These are phyloP conservation scores for Achaetomiella virescens DNA, from an alignment of 495 filamentous ascomycete species.

Conservation along the genomic window DNA sequence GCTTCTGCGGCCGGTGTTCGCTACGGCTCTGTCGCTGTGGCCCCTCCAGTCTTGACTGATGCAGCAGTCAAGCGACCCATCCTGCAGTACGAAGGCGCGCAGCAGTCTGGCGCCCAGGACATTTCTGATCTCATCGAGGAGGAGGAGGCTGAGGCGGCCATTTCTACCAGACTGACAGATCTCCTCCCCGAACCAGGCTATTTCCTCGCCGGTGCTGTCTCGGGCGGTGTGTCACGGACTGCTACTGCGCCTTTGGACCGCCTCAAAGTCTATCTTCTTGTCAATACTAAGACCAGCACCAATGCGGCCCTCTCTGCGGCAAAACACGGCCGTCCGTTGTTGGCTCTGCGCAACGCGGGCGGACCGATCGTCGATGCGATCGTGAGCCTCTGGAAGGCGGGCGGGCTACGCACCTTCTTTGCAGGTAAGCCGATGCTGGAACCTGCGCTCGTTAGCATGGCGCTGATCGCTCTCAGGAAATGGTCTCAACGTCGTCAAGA, in stretches of 20 bases:
- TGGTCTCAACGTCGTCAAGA: conserved; percentile 92
- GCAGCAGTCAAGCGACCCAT: conserved; percentile 8
- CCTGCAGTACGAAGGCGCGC: conserved; percentile 14
- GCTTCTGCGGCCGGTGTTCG: conserved; percentile 10
- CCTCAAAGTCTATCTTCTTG: conserved; percentile 94
- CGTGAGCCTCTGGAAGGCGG: conserved; percentile 71
- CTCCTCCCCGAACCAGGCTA: conserved; percentile 74
- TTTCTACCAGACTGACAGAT: conserved; percentile 46
- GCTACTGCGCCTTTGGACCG: conserved; percentile 93
- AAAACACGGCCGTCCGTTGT: conserved; percentile 62
- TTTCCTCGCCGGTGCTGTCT: conserved; percentile 89
- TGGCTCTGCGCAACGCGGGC: conserved; percentile 59
- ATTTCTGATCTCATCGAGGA: conserved; percentile 25
- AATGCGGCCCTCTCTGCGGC: conserved; percentile 55
- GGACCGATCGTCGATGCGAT: conserved; percentile 65
- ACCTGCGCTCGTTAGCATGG: background rate
- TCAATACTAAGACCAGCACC: conserved; percentile 63
- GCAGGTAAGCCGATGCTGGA: conserved; percentile 57
- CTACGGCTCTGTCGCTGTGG: conserved; percentile 10
- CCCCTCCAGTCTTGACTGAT: conserved; percentile 12
- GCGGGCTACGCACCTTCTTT: conserved; percentile 89
- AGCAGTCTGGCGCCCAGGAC: conserved; percentile 20
- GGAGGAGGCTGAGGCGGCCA: conserved; percentile 27
- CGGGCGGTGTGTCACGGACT: conserved; percentile 87
- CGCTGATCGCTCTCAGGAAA: conserved; percentile 57